Percentiles rank a stretch among this genome's conserved stretches.
Evolutionary conservation across 306 rosid genomes (phyloP).

Genomic region (Neltuma alba): DNA sequence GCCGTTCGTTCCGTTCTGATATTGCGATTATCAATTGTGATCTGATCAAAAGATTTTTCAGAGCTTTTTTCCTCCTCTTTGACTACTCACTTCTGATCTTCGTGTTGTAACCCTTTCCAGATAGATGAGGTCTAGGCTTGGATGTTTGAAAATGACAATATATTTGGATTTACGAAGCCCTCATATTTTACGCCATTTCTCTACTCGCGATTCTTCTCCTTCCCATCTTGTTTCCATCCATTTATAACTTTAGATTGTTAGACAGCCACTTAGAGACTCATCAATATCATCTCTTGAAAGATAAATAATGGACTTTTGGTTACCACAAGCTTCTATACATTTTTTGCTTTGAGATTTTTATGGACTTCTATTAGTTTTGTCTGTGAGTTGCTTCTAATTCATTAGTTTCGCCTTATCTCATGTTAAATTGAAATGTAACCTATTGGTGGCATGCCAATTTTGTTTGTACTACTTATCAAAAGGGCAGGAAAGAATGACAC

Average conservation of each 20-base stretch:
- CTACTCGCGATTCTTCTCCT: not conserved
- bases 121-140: not conserved
- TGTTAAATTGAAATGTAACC: conserved; percentile 1
- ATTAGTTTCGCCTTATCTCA: not conserved
- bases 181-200: not conserved
- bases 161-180: not conserved
- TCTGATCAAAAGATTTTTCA: not conserved
- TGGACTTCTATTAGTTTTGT: not conserved
- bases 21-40: conserved; percentile 2
- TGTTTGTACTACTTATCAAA: not conserved
- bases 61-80: not conserved
- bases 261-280: not conserved
- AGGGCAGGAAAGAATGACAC: not conserved
- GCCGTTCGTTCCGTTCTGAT: not conserved
- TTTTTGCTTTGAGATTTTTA: not conserved
- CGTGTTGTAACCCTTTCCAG: not conserved
- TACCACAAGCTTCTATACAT: not conserved
- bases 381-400: conserved; percentile 11
- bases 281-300: not conserved
- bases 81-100: conserved; percentile 18
- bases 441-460: not conserved
- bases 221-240: not conserved
- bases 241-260: not conserved
- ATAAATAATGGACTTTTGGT: not conserved
- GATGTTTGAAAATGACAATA: not conserved